Percentiles rank a stretch among this genome's conserved stretches.
Conservation (phyloP, 805 yeast genomes). For the Blastobotrys chiropterorum region DNA sequence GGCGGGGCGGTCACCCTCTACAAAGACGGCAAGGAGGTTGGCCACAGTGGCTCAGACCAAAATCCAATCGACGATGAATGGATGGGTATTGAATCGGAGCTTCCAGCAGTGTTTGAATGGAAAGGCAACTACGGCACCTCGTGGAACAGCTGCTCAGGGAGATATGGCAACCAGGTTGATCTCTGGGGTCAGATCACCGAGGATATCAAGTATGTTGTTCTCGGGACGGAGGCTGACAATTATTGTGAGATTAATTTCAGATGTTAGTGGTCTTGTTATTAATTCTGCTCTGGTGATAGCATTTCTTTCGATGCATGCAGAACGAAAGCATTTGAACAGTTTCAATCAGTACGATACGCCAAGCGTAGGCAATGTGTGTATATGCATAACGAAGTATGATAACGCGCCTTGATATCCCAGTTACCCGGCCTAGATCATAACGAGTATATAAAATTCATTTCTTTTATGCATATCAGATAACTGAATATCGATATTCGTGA, state of each 20-base stretch:
- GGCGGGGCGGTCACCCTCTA: not conserved
- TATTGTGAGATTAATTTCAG: not conserved
- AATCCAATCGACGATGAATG: not conserved
- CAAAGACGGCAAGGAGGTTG: not conserved
- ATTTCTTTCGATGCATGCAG: too few relatives aligned
- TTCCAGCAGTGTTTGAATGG: not conserved
- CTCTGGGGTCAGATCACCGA: not conserved
- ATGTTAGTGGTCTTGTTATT: not conserved
- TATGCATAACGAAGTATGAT: not conserved
- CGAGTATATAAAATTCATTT: too few relatives aligned
- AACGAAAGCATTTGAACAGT: too few relatives aligned
- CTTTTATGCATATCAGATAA: too few relatives aligned
- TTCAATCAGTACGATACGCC: too few relatives aligned
- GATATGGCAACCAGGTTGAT: not conserved
- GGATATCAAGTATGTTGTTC: not conserved
- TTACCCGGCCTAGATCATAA: too few relatives aligned
- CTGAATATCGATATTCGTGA: too few relatives aligned
- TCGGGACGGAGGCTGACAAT: not conserved
- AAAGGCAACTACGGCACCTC: not conserved
- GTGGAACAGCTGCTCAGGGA: not conserved
- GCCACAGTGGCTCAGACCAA: not conserved
- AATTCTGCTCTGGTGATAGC: too few relatives aligned
- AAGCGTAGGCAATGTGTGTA: not conserved
- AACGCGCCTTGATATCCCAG: too few relatives aligned
- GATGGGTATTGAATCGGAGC: not conserved